Base-by-base conservation (phyloP, 208 protist genomes). In the Lotmaria passim region DNA sequence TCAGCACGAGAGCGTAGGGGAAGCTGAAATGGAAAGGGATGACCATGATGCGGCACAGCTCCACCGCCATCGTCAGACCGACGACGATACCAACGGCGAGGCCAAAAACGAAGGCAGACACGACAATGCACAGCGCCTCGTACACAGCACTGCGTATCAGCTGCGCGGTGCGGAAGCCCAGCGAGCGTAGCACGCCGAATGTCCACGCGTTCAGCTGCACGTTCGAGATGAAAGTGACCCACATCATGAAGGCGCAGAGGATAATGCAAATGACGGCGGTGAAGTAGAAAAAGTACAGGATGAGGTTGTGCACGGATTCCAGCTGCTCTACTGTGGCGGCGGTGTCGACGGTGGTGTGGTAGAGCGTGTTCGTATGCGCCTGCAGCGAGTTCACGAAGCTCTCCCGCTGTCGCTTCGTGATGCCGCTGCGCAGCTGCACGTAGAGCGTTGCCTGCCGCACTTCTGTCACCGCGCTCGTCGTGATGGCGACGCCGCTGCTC, bases 181-280 rank as follows among this genome's bases (percentile, higher is more conserved):
- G 62, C 15, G 96, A 84, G 44, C 97, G 77, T 5, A 99, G 78
- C 7, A 99, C 94, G 53, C 94, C 97, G 79, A 98, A 96, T 28
- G 97, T 86, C 93, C 96, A 98, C 36, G 79, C 68, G 69, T 98
- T 98, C 39, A 98, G 90, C 58, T 87, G 83, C 48, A 99, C 96
- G 62, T 99, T 99, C 0, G 95, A 75, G 31, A 89, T 90, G 80
- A 99, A 99, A 0, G 94, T 98, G 12, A 98, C 70, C 92, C 94
- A 98, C 53, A 98, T 80, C 71, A 99, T 93, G 73, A 99, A 98
- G 60, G 98, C 96, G 60, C 94, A 98, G 5, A 99, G 66, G 7
- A 92, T 73, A 17, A 97, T 81, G 47, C 92, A 89, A 12, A 99
- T 85, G 26, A 84, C 67, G 11, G 96, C 73, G 48, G 96, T 97